Evolutionary conservation across 202 grass and related monocot genomes (phyloP), one percentile per base, ranked within the genome.

Genomic region (Zoysia matrella): DNA sequence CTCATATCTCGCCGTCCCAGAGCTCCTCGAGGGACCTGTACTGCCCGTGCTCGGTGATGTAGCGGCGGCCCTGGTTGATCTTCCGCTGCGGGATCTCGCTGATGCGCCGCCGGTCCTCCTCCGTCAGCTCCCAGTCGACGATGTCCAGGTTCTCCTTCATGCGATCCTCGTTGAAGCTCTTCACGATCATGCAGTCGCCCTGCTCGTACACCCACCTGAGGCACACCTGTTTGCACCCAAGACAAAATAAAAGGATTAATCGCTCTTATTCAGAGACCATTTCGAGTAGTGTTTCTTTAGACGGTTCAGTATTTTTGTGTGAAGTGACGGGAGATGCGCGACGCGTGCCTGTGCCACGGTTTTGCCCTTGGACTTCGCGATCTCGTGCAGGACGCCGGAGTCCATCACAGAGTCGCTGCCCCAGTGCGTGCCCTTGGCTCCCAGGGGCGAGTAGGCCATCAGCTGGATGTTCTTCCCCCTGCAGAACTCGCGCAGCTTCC

Each of bases 171-270:
- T 92, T 67, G 79, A 88, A 95, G 88, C 87, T 95, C 84, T 95
- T 94, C 65, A 88, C 87, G 67, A 95, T 71, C 61, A 92, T 74
- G 78, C 92, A 90, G 68, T 92, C 90, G 3, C 90, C 90, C 63
- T 95, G 90, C 87, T 95, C 90, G 79, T 88, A 90, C 66, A 92
- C 85, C 90, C 87, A 95, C 52, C 90, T 83, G 71, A 94, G 79
- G 88, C 87, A 95, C 80, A 95, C 83, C 92, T 95, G 83, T 42
- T 53, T 56, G 18, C 72, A 54, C 2, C 4, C 36, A 11, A 11
- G 0, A 0, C 6, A n/a, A 40, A 8, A 36, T 36, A 4, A 47
- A 3, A 57, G 9, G 18, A 16, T 18, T 3, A 14, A 18, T 5
- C 60, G 53, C 10, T 14, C 43, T 15, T 11, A 43, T 39, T 56